phyloP scores from a whole-genome alignment of 192 early-diverging fungal species.

The Backusella mclennaniae region DNA sequence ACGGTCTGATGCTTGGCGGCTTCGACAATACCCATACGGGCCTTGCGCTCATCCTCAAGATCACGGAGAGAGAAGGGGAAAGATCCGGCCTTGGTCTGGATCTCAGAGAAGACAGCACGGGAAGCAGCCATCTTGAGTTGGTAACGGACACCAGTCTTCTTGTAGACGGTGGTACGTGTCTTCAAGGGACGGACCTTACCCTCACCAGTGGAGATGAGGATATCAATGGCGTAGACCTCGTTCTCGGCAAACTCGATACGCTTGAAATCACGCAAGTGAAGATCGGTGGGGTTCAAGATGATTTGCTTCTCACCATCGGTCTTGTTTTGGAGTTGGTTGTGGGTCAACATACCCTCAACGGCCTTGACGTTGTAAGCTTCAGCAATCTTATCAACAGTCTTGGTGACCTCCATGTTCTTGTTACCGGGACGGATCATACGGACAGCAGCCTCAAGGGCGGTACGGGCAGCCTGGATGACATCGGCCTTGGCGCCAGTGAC shows the following conservation, averaged over 20 bases:
- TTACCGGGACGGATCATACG: conserved; percentile 87
- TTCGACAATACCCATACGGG: conserved; percentile 89
- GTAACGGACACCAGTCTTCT: conserved; percentile 80
- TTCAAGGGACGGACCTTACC: conserved; percentile 75
- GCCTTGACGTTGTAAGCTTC: conserved; percentile 82
- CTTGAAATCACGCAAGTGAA: conserved; percentile 71
- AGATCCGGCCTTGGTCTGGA: conserved; percentile 74
- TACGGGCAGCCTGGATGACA: conserved; percentile 83
- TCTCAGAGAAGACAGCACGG: conserved; percentile 67
- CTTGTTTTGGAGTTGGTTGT: conserved; percentile 83
- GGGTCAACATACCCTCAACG: conserved; percentile 90
- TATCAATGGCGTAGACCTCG: conserved; percentile 92
- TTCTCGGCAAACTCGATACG: conserved; percentile 72
- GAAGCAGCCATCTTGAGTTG: conserved; percentile 87
- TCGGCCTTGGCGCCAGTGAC: conserved; percentile 84
- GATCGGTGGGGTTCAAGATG: conserved; percentile 83
- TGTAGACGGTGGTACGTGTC: conserved; percentile 88
- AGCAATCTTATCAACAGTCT: conserved; percentile 77
- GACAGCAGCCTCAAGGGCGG: conserved; percentile 80
- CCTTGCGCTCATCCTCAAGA: conserved; percentile 90
- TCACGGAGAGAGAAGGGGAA: conserved; percentile 89
- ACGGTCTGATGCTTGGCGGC: conserved; percentile 82
- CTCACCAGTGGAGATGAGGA: conserved; percentile 86
- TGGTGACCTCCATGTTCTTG: conserved; percentile 70
- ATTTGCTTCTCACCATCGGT: conserved; percentile 93